Percentiles rank a stretch among this genome's conserved stretches.
phyloP scores from a whole-genome alignment of 106 monocot genomes.

The Acorus gramineus region DNA sequence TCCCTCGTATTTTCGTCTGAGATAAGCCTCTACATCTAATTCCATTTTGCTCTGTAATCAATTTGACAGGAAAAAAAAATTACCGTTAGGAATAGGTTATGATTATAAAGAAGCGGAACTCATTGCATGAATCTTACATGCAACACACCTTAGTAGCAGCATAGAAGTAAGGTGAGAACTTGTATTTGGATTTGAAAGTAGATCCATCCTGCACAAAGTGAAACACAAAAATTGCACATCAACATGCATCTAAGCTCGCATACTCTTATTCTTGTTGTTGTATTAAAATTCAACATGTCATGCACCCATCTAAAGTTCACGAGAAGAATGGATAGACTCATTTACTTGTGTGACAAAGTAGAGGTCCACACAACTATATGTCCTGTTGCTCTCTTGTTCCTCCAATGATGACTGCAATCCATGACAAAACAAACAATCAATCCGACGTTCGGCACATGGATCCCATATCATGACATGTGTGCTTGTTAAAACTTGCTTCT shows the following conservation, averaged over 20 bases:
- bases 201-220: conserved; percentile 60
- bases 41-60: conserved; percentile 62
- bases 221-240: not conserved
- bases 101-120: too few relatives aligned
- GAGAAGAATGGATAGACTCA: too few relatives aligned
- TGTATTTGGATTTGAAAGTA: conserved; percentile 79
- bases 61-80: not conserved
- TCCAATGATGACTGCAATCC: conserved; percentile 75
- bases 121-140: too few relatives aligned
- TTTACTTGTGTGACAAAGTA: conserved; percentile 84
- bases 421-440: not conserved
- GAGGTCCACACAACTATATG: conserved; percentile 82
- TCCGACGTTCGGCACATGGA: not conserved
- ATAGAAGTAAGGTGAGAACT: conserved; percentile 86
- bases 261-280: too few relatives aligned
- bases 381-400: conserved; percentile 57
- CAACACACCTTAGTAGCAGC: conserved; percentile 65
- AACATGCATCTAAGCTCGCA: not conserved
- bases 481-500: too few relatives aligned
- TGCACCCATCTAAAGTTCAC: too few relatives aligned
- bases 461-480: too few relatives aligned
- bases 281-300: too few relatives aligned
- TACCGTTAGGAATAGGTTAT: not conserved
- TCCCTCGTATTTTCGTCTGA: conserved; percentile 74
- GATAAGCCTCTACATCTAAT: conserved; percentile 77